These are phyloP conservation scores for Teunomyces lycoperdinae DNA, from an alignment of 805 yeast species.

Conservation along the genomic window DNA sequence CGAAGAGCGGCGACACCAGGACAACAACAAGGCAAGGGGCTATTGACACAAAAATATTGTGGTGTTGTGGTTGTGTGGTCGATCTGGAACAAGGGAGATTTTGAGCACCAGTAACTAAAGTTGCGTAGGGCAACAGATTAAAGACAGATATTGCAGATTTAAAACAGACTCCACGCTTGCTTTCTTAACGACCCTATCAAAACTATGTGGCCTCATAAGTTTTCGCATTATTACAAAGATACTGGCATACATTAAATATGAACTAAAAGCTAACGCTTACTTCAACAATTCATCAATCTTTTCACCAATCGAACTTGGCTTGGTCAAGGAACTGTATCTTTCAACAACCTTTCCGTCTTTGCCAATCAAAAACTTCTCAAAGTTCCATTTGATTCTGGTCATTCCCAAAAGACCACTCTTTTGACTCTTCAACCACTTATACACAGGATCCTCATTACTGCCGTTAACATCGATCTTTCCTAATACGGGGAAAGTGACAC, in stretches of 20 bases:
- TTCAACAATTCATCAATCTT: constrained; percentile 59
- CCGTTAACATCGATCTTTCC: constrained; percentile 91
- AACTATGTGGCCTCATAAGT: neutral
- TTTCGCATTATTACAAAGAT: neutral
- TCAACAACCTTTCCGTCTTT: constrained; percentile 41
- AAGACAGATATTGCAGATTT: neutral
- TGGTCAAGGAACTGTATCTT: constrained; percentile 66
- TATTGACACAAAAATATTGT: neutral
- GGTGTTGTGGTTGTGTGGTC: neutral
- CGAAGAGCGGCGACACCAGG: neutral
- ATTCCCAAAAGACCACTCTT: constrained; percentile 48
- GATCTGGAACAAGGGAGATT: neutral
- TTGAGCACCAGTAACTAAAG: neutral
- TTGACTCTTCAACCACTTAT: constrained; percentile 64
- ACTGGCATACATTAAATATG: neutral
- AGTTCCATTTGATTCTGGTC: constrained; percentile 44
- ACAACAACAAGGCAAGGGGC: neutral
- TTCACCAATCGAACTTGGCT: constrained; percentile 25
- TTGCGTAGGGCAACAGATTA: neutral
- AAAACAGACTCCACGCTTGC: neutral
- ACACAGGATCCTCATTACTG: constrained; percentile 72
- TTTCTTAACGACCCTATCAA: too few relatives aligned
- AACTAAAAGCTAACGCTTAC: neutral
- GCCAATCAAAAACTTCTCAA: constrained; percentile 42
- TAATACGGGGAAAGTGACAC: constrained; percentile 88